Percentiles rank a stretch among this genome's conserved stretches.
These are phyloP conservation scores for Fistulinella prunicolor DNA, from an alignment of 768 basidiomycete genomes.

Conservation along the genomic window DNA sequence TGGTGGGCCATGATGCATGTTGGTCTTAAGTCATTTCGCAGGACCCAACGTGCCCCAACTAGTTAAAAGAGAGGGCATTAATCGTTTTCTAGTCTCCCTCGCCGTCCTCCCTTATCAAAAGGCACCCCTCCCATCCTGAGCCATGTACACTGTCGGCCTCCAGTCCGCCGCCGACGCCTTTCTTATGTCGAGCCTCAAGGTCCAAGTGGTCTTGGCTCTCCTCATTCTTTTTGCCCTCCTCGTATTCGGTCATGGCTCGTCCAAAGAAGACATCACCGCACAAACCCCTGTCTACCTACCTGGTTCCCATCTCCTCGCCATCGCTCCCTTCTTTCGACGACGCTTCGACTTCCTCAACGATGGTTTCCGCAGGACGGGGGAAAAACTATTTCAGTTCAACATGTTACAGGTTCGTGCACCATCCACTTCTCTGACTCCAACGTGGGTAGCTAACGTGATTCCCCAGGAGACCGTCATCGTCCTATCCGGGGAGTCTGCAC, in stretches of 20 bases:
- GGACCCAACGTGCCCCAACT: constrained; percentile 18
- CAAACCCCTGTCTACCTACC: constrained; percentile 54
- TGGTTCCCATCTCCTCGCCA: constrained; percentile 53
- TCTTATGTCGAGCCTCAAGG: constrained; percentile 33
- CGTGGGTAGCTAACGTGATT: constrained; percentile 19
- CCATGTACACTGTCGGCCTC: constrained; percentile 44
- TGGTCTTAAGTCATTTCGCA: constrained; percentile 26
- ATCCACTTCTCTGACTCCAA: constrained; percentile 7
- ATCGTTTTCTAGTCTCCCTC: constrained; percentile 17
- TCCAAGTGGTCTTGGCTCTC: constrained; percentile 34
- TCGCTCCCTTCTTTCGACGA: constrained; percentile 63
- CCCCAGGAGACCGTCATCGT: constrained; percentile 73
- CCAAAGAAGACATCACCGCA: constrained; percentile 44
- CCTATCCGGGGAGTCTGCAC: constrained; percentile 69
- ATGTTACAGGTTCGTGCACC: constrained; percentile 54
- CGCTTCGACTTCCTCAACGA: constrained; percentile 72
- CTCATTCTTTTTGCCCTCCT: constrained; percentile 39
- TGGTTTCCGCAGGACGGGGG: constrained; percentile 66
- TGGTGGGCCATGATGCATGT: constrained; percentile 21
- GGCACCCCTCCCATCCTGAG: constrained; percentile 20
- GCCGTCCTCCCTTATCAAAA: constrained; percentile 26
- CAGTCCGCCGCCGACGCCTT: constrained; percentile 37
- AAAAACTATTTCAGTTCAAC: constrained; percentile 66
- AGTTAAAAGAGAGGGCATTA: constrained; percentile 27
- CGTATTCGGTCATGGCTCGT: constrained; percentile 33